Evolutionary conservation across 1,139 yeast genomes (phyloP), one percentile per base, ranked within the genome.

Genomic region (Arxiozyma telluris): DNA sequence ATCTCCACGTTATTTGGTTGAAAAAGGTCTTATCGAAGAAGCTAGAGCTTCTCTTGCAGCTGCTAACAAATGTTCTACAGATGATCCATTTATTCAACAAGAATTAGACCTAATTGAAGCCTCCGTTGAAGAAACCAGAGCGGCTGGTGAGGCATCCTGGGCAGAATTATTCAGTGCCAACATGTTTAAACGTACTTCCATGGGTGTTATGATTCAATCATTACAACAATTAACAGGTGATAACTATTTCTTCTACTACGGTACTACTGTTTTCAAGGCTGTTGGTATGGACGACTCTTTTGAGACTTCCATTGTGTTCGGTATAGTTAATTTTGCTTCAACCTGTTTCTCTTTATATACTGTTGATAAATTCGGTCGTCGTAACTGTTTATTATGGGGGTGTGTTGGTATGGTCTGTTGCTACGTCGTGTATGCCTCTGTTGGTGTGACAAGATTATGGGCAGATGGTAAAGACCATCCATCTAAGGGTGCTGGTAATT

Each of bases 171-270:
- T 84, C 63, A 76, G 80, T 51, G 87, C 88, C 69, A 78, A 81
- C 69, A 66, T 70, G 55, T 71, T 84, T 62, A 78, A 77, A 73
- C 78, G 95, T 74, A 77, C 84, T 23, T 42, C 82, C 25, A 75
- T 82, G 66, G 94, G 94, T 67, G 71, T 83, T 57, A 66, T 81
- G 71, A 70, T 85, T 60, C 86, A 83, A 76, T 76, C 84, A 27
- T 71, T 85, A 64, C 93, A 86, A 73, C 94, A 86, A 72, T 77
- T 86, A 62, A 82, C 89, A 57, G 94, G 93, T 77, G 79, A 82
- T 68, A 85, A 85, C 75, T 86, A 84, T 72, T 84, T 86, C 75
- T 85, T 86, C 78, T 85, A 85, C 76, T 86, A 84, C 62, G 89
- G 90, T 71, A 85, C 91, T 57, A 80, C 86, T 53, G 78, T 85